These are phyloP conservation scores for Globisporangium cederbergense DNA, from an alignment of 352 stramenopile species.

Conservation along the genomic window DNA sequence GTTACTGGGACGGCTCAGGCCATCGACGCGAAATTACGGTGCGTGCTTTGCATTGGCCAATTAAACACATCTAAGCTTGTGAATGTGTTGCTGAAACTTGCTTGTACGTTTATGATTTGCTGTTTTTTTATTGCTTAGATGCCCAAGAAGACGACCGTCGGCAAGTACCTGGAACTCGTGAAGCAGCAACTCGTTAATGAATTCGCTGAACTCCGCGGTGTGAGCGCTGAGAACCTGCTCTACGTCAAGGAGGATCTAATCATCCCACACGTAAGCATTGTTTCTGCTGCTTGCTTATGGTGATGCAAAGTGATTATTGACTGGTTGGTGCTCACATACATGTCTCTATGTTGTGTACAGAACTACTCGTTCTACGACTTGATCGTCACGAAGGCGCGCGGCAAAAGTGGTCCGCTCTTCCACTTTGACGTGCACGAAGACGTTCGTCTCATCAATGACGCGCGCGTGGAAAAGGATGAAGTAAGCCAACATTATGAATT, in stretches of 20 bases:
- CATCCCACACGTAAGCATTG: conserved; percentile 84
- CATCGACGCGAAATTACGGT: conserved; percentile 92
- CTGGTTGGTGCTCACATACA: neutral
- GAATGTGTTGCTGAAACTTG: neutral
- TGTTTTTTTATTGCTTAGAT: conserved; percentile 29
- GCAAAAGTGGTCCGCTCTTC: conserved; percentile 97
- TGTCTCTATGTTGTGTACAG: conserved; percentile 30
- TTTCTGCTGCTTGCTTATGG: neutral
- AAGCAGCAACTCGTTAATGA: conserved; percentile 89
- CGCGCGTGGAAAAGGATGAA: conserved; percentile 96
- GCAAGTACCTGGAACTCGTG: conserved; percentile 83
- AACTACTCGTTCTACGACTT: conserved; percentile 99
- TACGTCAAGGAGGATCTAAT: conserved; percentile 99
- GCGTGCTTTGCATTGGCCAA: neutral
- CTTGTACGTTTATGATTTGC: neutral
- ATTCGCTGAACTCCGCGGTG: conserved; percentile 91
- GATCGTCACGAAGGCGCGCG: conserved; percentile 96
- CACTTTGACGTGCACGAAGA: conserved; percentile 97
- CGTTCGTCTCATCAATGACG: conserved; percentile 89
- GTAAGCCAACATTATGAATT: conserved; percentile 19
- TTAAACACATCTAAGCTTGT: neutral
- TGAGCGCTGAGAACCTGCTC: conserved; percentile 92
- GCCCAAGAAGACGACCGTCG: conserved; percentile 91
- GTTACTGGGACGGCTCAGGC: conserved; percentile 97
- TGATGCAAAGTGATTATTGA: neutral